Percentiles rank a stretch among this genome's conserved stretches.
Evolutionary conservation across 192 early-diverging fungal genomes (phyloP).

Genomic region (Pilaira anomala): DNA sequence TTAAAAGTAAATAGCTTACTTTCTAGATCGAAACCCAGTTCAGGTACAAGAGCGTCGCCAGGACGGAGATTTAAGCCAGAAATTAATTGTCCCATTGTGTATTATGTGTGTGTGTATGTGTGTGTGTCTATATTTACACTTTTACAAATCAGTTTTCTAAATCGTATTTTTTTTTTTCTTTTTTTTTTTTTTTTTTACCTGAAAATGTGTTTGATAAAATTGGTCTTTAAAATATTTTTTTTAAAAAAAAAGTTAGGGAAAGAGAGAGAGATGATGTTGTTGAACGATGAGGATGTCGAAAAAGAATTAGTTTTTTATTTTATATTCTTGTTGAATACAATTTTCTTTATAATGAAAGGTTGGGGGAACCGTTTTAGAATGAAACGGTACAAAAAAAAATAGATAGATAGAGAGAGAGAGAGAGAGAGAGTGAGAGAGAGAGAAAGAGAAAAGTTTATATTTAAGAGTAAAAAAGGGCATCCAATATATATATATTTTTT

Average conservation of each 20-base stretch:
- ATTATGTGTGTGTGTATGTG: no score
- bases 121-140: no score
- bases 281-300: background rate
- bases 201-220: background rate
- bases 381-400: slow-evolving; percentile 9
- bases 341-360: no score
- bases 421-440: background rate
- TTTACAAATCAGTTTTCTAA: background rate
- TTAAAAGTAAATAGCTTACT: slow-evolving; percentile 39
- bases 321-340: no score
- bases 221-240: no score
- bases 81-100: slow-evolving; percentile 48
- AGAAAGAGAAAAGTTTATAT: background rate
- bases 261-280: background rate
- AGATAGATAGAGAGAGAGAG: background rate
- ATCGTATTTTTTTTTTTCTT: no score
- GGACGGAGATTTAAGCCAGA: slow-evolving; percentile 48
- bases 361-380: background rate
- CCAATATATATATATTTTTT: no score
- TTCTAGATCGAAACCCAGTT: slow-evolving; percentile 60
- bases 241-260: no score
- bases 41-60: slow-evolving; percentile 43
- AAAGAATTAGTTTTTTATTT: no score
- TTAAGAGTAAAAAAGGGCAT: background rate
- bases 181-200: slow-evolving; percentile 12